These are phyloP conservation scores for Erysiphe pulchra DNA, from an alignment of 2,329 filamentous ascomycete species.

Conservation along the genomic window DNA sequence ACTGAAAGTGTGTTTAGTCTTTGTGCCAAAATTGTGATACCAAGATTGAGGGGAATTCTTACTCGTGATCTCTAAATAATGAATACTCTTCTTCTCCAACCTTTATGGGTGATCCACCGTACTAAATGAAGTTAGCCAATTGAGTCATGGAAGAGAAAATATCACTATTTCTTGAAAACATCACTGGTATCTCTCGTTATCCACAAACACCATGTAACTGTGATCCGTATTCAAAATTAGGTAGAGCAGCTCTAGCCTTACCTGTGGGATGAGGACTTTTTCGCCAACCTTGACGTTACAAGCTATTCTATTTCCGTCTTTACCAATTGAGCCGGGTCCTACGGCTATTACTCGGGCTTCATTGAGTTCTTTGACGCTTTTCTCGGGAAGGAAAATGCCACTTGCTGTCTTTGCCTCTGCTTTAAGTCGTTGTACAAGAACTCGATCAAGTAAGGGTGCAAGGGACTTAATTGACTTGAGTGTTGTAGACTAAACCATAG, in stretches of 20 bases:
- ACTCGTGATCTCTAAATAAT: constrained; percentile 96
- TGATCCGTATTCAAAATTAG: no score
- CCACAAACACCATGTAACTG: no score
- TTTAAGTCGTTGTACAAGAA: constrained; percentile 94
- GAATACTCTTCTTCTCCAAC: constrained; percentile 92
- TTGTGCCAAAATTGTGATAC: neutral
- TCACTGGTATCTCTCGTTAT: no score
- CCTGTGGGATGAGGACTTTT: constrained; percentile 86
- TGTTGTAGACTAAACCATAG: constrained; percentile 31
- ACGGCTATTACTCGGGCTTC: constrained; percentile 92
- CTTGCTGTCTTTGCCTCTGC: constrained; percentile 87
- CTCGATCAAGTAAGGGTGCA: constrained; percentile 86
- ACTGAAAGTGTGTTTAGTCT: constrained; percentile 21
- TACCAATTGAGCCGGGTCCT: constrained; percentile 67
- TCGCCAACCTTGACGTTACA: constrained; percentile 69
- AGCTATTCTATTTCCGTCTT: constrained; percentile 65
- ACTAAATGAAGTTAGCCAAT: constrained; percentile 25
- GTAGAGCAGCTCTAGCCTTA: constrained; percentile 19
- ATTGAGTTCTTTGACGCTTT: constrained; percentile 91
- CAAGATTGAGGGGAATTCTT: constrained; percentile 20
- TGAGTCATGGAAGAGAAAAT: no score
- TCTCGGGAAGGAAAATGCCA: constrained; percentile 95
- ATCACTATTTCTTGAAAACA: no score
- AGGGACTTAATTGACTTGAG: constrained; percentile 92
- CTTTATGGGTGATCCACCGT: constrained; percentile 84